A percentile compares a stretch with the other conserved stretches of the same genome.
Evolutionary conservation across 108 stramenopile species (phyloP).

Genomic region (Phaeodactylum tricornutum): DNA sequence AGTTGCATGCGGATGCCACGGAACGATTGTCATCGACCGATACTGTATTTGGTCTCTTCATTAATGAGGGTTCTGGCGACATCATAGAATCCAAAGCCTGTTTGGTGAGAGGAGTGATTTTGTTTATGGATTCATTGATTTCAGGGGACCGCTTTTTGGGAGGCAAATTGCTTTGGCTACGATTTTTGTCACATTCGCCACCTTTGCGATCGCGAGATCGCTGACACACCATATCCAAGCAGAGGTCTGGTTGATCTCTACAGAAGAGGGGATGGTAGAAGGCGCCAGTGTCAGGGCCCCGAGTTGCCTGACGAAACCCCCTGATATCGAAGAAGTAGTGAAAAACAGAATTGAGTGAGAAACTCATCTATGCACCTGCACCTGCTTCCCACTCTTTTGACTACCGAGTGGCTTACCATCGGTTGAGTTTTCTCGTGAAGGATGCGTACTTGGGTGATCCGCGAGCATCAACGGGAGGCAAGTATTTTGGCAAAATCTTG

Average conservation of each 20-base stretch:
- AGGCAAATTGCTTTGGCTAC: not conserved
- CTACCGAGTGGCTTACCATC: constrained; percentile 39
- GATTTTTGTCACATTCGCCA: constrained; percentile 1
- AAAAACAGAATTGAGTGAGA: not conserved
- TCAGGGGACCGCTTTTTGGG: not conserved
- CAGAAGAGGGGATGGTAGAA: constrained; percentile 70
- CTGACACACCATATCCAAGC: constrained; percentile 66
- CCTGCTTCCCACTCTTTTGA: no score
- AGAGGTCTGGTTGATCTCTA: constrained; percentile 47
- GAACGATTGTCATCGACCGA: constrained; percentile 1
- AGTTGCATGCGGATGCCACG: not conserved
- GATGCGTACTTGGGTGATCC: constrained; percentile 60
- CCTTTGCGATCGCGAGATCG: constrained; percentile 29
- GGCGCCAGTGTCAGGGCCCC: constrained; percentile 72
- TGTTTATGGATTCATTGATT: constrained; percentile 1
- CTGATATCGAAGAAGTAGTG: constrained; percentile 4
- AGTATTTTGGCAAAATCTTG: constrained; percentile 55
- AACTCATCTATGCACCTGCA: not conserved
- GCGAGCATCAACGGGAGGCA: constrained; percentile 40
- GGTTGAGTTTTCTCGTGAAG: constrained; percentile 71
- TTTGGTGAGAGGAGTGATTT: constrained; percentile 1
- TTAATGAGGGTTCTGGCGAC: not conserved
- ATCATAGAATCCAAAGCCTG: not conserved
- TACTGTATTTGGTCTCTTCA: not conserved
- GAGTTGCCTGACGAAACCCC: constrained; percentile 75